Evolutionary conservation across 495 filamentous ascomycete species (phyloP).

Genomic region (Aspergillus biplanus): DNA sequence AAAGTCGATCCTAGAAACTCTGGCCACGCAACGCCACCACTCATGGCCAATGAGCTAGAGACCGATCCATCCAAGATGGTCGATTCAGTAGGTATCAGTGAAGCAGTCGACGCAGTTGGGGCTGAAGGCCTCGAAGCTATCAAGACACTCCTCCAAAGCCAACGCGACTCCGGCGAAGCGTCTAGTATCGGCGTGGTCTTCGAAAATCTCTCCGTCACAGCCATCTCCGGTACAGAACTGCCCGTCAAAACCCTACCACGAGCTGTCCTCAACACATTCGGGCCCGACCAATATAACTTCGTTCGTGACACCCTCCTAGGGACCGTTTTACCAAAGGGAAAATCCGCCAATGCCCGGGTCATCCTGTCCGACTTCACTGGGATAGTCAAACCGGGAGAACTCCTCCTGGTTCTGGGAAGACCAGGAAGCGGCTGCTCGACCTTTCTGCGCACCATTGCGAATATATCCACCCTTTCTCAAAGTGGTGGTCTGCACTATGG

Average conservation of each 20-base stretch:
- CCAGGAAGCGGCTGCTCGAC: conserved; percentile 12
- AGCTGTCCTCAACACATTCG: conserved; percentile 6
- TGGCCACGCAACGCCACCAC: neutral
- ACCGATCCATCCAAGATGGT: neutral
- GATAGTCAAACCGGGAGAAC: conserved; percentile 11
- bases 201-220: conserved; percentile 8
- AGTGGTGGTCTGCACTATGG: conserved; percentile 1
- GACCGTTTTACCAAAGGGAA: neutral
- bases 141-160: conserved; percentile 6
- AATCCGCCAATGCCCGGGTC: neutral
- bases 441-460: conserved; percentile 7
- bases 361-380: conserved; percentile 10
- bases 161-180: neutral
- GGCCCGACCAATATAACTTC: conserved; percentile 12
- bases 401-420: conserved; percentile 12
- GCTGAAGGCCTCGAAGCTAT: conserved; percentile 11
- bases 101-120: neutral
- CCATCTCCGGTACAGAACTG: neutral
- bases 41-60: neutral
- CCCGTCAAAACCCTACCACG: conserved; percentile 3
- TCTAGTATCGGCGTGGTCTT: conserved; percentile 9
- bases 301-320: neutral
- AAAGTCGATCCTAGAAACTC: neutral
- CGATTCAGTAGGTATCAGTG: neutral
- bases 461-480: conserved; percentile 2